A percentile compares a stretch with the other conserved stretches of the same genome.
Evolutionary conservation across 306 rosid genomes (phyloP).

Genomic region (Citrullus mucosospermus): DNA sequence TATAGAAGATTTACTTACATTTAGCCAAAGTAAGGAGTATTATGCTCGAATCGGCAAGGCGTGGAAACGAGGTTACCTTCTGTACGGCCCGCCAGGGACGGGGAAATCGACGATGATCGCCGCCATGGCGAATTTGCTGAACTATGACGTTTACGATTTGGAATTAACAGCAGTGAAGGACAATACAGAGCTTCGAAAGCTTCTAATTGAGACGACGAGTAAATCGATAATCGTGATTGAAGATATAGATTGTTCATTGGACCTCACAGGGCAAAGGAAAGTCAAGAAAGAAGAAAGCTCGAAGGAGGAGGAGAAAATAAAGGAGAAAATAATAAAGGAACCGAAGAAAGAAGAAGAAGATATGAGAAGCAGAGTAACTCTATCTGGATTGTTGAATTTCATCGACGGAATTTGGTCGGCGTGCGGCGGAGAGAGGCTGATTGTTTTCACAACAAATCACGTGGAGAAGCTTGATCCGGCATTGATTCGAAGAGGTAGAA

Average conservation of each 20-base stretch:
- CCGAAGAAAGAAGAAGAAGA: not conserved
- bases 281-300: not conserved
- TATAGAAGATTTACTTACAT: not conserved
- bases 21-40: not conserved
- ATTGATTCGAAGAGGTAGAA: not conserved
- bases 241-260: not conserved
- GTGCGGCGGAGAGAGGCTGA: conserved; percentile 2
- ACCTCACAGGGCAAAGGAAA: not conserved
- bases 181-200: not conserved
- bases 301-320: not conserved
- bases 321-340: not conserved
- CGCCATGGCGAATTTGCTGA: not conserved
- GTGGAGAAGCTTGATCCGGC: conserved; percentile 9
- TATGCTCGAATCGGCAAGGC: not conserved
- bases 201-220: conserved; percentile 1
- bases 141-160: conserved; percentile 4
- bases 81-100: conserved; percentile 7
- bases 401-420: conserved; percentile 5
- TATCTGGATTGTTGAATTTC: conserved; percentile 1
- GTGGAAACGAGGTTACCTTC: conserved; percentile 8
- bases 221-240: conserved; percentile 3
- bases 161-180: conserved; percentile 6
- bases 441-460: not conserved
- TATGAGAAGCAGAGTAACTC: not conserved
- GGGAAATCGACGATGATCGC: conserved; percentile 4